A percentile compares a stretch with the other conserved stretches of the same genome.
These are phyloP conservation scores for Anastatica hierochuntica DNA, from an alignment of 345 rosid species.

Conservation along the genomic window DNA sequence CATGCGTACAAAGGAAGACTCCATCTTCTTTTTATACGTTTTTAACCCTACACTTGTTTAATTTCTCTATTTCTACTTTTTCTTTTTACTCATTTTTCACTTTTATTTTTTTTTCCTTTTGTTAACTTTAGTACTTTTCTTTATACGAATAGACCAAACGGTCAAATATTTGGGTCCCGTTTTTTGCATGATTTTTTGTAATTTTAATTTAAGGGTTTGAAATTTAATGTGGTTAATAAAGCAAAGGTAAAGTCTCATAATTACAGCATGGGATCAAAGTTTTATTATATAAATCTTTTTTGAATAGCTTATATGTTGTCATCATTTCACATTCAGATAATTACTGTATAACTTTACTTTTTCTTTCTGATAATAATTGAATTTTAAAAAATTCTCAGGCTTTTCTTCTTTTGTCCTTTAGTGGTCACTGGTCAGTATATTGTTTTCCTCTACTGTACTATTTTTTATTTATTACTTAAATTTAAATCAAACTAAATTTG, in stretches of 20 bases:
- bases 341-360: conserved; percentile 23
- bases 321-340: conserved; percentile 26
- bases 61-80: conserved; percentile 12
- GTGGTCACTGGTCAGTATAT: conserved; percentile 8
- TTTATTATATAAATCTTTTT: conserved; percentile 5
- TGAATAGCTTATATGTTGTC: conserved; percentile 2
- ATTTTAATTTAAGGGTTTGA: neutral
- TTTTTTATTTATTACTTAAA: neutral
- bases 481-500: too few species aligned
- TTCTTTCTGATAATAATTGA: too few species aligned
- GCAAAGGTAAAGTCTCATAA: conserved; percentile 28
- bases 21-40: neutral
- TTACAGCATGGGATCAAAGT: conserved; percentile 27
- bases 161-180: conserved; percentile 28
- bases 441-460: conserved; percentile 15
- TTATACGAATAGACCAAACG: conserved; percentile 26
- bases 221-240: conserved; percentile 20
- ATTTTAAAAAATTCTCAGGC: neutral
- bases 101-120: neutral
- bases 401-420: conserved; percentile 21
- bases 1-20: neutral
- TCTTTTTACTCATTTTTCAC: conserved; percentile 1
- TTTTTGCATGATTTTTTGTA: conserved; percentile 23
- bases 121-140: conserved; percentile 26
- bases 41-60: neutral